phyloP scores from a whole-genome alignment of 441 rosid genomes.

The Aleurites moluccanus region DNA sequence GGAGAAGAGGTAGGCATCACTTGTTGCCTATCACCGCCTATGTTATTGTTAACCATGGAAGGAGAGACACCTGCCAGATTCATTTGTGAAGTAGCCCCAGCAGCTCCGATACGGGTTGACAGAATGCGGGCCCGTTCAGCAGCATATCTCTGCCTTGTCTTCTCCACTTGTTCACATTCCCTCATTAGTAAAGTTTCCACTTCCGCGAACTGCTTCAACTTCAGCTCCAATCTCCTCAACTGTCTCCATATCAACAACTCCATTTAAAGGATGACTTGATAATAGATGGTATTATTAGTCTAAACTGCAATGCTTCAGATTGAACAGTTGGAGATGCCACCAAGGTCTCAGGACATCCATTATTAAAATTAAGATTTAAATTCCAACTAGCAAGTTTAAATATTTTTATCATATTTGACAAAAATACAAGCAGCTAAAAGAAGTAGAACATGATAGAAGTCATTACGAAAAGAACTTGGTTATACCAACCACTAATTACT shows the following conservation, averaged over 20 bases:
- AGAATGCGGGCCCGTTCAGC: slow-evolving; percentile 68
- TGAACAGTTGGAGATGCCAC: no score
- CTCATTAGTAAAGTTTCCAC: slow-evolving; percentile 87
- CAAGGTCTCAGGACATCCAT: not conserved
- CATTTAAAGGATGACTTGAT: not conserved
- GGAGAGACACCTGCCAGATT: slow-evolving; percentile 50
- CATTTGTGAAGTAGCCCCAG: slow-evolving; percentile 52
- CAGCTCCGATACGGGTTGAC: slow-evolving; percentile 57
- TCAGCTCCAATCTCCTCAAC: slow-evolving; percentile 94
- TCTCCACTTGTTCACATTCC: slow-evolving; percentile 96
- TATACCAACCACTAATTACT: not conserved
- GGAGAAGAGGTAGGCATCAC: slow-evolving; percentile 54
- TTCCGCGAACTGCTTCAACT: slow-evolving; percentile 96
- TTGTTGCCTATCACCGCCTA: slow-evolving; percentile 46
- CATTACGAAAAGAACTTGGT: not conserved
- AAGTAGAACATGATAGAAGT: not conserved
- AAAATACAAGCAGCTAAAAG: not conserved
- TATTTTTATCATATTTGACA: not conserved
- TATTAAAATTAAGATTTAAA: not conserved
- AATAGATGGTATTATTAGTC: not conserved
- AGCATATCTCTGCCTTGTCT: slow-evolving; percentile 79
- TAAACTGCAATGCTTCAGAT: not conserved
- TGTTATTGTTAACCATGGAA: slow-evolving; percentile 53
- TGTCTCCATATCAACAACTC: slow-evolving; percentile 27
- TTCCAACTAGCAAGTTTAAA: not conserved